phyloP scores from a whole-genome alignment of 73 alveolate species.

The Paraurostyla sp. region DNA sequence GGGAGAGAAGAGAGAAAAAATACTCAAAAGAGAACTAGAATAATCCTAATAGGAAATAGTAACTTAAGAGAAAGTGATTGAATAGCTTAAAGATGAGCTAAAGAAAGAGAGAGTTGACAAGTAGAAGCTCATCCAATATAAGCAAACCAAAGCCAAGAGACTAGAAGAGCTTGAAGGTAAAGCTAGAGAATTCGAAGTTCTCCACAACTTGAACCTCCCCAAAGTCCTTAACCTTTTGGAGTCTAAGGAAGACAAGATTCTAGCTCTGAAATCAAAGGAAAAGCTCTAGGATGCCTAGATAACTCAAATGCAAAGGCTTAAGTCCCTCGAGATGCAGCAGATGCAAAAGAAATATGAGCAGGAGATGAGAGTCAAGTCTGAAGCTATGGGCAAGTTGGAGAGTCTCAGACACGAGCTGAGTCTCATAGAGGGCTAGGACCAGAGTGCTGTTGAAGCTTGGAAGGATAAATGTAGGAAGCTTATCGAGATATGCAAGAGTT shows the following conservation, averaged over 20 bases:
- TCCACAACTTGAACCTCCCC: slow-evolving; percentile 42
- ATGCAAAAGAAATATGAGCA: slow-evolving; percentile 18
- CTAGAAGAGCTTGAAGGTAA: slow-evolving; percentile 63
- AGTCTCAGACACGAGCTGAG: slow-evolving; percentile 65
- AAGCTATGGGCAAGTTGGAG: slow-evolving; percentile 65
- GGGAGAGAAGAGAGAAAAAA: slow-evolving; percentile 59
- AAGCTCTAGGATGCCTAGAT: slow-evolving; percentile 30
- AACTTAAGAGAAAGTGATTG: slow-evolving; percentile 56
- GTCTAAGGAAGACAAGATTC: slow-evolving; percentile 36
- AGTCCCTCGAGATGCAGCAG: slow-evolving; percentile 51
- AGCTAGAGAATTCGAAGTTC: slow-evolving; percentile 66
- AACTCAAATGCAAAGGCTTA: background rate
- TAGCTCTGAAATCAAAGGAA: background rate
- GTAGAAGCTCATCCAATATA: slow-evolving; percentile 49
- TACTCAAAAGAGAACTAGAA: slow-evolving; percentile 45
- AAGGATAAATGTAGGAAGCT: slow-evolving; percentile 72
- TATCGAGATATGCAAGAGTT: slow-evolving; percentile 68
- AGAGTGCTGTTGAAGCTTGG: slow-evolving; percentile 59
- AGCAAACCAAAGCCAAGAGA: slow-evolving; percentile 58
- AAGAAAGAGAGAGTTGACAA: slow-evolving; percentile 42
- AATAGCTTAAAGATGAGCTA: slow-evolving; percentile 50
- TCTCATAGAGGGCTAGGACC: slow-evolving; percentile 71
- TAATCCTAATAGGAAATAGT: slow-evolving; percentile 44
- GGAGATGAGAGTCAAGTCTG: slow-evolving; percentile 60
- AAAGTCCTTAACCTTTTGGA: slow-evolving; percentile 41